Evolutionary conservation across 495 filamentous ascomycete species (phyloP).

Genomic region (Podospora bellae-mahoneyi): DNA sequence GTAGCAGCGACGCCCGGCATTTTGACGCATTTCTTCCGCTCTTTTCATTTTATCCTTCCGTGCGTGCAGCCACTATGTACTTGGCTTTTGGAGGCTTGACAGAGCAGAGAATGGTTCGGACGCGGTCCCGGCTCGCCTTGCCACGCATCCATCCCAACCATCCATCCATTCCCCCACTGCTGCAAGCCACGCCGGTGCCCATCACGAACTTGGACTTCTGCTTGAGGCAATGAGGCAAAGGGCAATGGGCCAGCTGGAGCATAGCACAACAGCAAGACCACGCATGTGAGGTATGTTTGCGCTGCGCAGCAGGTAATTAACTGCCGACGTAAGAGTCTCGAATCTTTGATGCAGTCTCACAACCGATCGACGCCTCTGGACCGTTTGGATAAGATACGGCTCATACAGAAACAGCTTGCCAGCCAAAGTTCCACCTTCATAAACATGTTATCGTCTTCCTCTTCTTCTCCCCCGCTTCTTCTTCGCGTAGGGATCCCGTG

Average conservation of each 20-base stretch:
- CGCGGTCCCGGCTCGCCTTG: not conserved
- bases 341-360: not conserved
- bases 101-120: not conserved
- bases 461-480: not conserved
- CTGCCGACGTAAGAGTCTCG: not conserved
- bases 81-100: not conserved
- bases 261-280: not conserved
- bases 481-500: not conserved
- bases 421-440: not conserved
- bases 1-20: not conserved
- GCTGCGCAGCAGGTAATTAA: not conserved
- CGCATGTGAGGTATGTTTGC: not conserved
- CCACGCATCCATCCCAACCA: not conserved
- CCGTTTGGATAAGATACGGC: not conserved
- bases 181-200: not conserved
- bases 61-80: not conserved
- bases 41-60: not conserved
- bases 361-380: not conserved
- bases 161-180: not conserved
- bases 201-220: not conserved
- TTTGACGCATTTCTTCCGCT: not conserved
- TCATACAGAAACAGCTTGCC: not conserved
- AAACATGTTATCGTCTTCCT: not conserved
- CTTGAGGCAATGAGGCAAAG: not conserved
- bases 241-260: not conserved